Base-by-base conservation (phyloP, 805 yeast genomes). In the Candida glaebosa region DNA sequence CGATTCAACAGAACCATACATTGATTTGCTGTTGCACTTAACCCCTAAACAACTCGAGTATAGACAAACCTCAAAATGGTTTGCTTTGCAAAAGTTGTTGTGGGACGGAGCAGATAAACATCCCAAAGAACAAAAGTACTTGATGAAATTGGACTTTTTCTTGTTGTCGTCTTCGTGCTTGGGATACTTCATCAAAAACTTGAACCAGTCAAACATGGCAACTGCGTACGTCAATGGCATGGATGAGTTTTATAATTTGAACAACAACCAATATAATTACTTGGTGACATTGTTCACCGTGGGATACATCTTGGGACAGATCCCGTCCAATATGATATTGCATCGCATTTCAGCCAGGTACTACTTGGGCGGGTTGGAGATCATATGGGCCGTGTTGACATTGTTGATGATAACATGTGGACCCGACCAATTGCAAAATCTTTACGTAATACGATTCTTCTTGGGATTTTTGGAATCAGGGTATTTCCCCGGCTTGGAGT, bases 401-500 rank as follows among this genome's bases (percentile, higher is more conserved):
- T 14, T 58, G 8, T 42, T 59, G 33, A 56, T 61, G 59, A 52
- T 61, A 22, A 51, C 60, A 3, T 49, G 52, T 32, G 54, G 53
- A 25, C n/a, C 34, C 15, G 39, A 24, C 16, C 49, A 48, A 30
- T 43, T 63, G 25, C 45, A 48, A 10, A 51, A 58, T 2, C 36
- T 63, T 16, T 61, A 61, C 40, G 63, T 56, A 1, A 26, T 63
- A 5, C 43, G 75, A 44, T 64, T 73, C 32, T 44, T 71, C 3
- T 42, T 72, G 18, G 81, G 79, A 1, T 53, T 76, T 18, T 49
- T 63, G 8, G 80, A 75, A 42, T 61, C 73, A 10, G 79, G 78
- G 0, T 73, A 67, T 49, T 75, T 74, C 53, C 84, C 88, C 4
- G 79, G 78, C 16, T 68, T 79, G 42, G 84, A 81, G 49, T 80